Base-by-base conservation (phyloP, 2,329 filamentous ascomycete genomes). In the Penicillium sp. region DNA sequence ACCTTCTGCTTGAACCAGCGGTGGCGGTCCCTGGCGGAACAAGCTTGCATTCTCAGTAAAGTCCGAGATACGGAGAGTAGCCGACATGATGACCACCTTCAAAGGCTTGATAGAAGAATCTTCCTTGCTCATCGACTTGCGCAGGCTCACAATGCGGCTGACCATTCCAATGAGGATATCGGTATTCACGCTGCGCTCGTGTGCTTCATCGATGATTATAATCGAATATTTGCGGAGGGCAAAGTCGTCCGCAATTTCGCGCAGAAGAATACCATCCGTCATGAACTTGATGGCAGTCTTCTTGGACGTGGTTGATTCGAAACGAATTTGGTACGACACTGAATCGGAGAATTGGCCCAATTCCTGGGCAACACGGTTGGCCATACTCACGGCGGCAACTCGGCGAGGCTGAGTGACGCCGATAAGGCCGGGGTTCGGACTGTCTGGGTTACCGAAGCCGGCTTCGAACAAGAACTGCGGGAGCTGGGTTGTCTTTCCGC, bases 121-220 rank as follows among this genome's bases (percentile, higher is more conserved):
- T 68, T 94, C 87, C 54, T 81, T 76, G 7, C 83, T 83, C 74
- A 96, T 81, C 35, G 90, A 83, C 47, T 87, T 82, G 53, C 94
- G 83, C 48, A 96, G 76, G 61, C 90, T 90, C 43, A 96, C 89
- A 30, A 97, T 91, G 65, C 92, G 85, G 66, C 92, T 96, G 14
- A 97, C 83, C 85, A 99, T 95, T 45, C 94, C 94, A 60, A 99
- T 92, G n/a, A 99, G 76, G 36, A 99, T 95, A 69, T 99, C 95
- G 0, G 95, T 99, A 67, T 99, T 97, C 63, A 96, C 89, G 64
- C 91, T 97, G 63, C 95, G 84, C 70, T 99, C 94, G 75, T 99
- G 94, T 1, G 94, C 94, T 73, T 99, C 94, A 64, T 99, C 94
- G 54, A 99, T 92, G 44, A 99, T 83, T 46, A 99, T 89, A 13